These are phyloP conservation scores for Scorias spongiosa DNA, from an alignment of 2,329 filamentous ascomycete genomes.

Conservation along the genomic window DNA sequence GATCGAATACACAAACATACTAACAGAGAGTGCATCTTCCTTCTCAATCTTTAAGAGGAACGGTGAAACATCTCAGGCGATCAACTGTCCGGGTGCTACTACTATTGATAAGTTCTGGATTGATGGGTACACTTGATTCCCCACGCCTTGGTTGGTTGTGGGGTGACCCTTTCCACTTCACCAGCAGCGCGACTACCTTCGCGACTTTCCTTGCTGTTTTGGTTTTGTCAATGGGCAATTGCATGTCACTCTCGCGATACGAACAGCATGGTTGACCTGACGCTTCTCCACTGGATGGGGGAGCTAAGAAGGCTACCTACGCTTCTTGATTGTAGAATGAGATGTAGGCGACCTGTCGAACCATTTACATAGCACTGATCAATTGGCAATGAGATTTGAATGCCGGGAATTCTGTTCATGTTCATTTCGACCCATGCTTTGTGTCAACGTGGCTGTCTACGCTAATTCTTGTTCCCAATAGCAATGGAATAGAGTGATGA, in stretches of 20 bases:
- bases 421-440: no score
- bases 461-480: no score
- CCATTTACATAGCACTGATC: neutral
- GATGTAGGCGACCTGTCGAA: neutral
- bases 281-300: neutral
- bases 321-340: neutral
- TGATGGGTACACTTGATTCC: constrained; percentile 1
- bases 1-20: neutral
- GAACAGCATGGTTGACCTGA: neutral
- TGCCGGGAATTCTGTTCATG: neutral
- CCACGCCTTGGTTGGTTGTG: neutral
- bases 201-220: constrained; percentile 7
- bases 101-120: no score
- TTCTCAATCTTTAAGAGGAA: neutral
- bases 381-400: neutral
- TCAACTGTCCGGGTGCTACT: no score
- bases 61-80: no score
- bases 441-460: no score
- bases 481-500: no score
- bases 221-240: neutral
- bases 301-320: neutral
- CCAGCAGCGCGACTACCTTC: constrained; percentile 15
- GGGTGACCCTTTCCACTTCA: constrained; percentile 1
- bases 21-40: neutral
- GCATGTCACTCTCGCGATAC: neutral